Percentiles rank a stretch among this genome's conserved stretches.
Conservation (phyloP, 305 asterid genomes). For the Ilex paraguariensis region DNA sequence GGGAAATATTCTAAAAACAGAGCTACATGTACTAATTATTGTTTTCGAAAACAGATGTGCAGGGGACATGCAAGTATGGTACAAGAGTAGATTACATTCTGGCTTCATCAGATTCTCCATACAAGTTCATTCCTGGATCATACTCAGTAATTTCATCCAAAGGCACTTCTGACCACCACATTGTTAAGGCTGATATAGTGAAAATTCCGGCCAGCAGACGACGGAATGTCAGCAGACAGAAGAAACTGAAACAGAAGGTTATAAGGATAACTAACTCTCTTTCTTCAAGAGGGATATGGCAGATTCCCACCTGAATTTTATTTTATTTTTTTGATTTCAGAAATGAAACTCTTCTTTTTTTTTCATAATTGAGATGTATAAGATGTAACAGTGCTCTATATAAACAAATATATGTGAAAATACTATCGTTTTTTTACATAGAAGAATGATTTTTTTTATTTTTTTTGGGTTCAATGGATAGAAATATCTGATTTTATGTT, state of each 20-base stretch:
- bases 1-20: neutral
- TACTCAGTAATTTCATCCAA: neutral
- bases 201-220: neutral
- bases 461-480: no score
- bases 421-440: no score
- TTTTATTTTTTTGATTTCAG: no score
- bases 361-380: no score
- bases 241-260: neutral
- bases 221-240: neutral
- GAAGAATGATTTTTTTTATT: no score
- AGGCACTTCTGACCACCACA: slow-evolving; percentile 4
- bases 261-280: no score
- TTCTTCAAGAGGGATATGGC: no score
- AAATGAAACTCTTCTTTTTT: no score
- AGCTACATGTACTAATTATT: neutral
- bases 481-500: no score
- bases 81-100: slow-evolving; percentile 1
- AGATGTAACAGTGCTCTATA: no score
- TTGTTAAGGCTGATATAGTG: neutral
- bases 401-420: no score
- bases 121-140: neutral
- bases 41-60: neutral
- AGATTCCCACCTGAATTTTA: no score
- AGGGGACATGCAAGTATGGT: neutral
- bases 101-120: neutral